Conservation (phyloP, 208 protist species). For the Acanthamoeba castellanii region DNA sequence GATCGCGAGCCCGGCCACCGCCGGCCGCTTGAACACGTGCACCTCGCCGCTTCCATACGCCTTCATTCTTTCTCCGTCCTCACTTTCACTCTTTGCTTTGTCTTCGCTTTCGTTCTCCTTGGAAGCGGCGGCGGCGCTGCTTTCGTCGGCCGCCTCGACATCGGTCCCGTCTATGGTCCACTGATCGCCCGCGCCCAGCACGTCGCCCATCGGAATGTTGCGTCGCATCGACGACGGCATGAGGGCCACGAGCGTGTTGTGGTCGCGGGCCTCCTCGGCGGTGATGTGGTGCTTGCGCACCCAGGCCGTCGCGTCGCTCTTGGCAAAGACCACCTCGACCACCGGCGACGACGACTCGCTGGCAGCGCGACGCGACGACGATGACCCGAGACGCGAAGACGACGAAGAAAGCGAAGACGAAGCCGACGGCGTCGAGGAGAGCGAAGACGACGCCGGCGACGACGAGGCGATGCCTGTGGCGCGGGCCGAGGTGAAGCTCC, state of each 20-base stretch:
- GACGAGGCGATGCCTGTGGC: background rate
- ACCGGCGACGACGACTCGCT: background rate
- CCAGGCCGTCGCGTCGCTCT: background rate
- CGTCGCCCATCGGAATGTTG: constrained; percentile 35
- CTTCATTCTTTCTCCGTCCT: background rate
- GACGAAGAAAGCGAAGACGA: background rate
- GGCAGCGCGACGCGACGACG: background rate
- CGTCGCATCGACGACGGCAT: constrained; percentile 55
- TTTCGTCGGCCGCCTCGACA: background rate
- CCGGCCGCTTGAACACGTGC: too few relatives aligned
- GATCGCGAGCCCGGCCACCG: too few relatives aligned
- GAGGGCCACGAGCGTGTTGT: constrained; percentile 34
- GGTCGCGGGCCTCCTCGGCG: constrained; percentile 11
- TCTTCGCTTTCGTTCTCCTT: background rate
- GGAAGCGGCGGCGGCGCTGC: too few relatives aligned
- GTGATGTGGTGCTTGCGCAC: constrained; percentile 56
- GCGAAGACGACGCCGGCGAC: background rate
- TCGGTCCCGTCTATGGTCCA: background rate
- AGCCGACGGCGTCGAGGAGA: background rate
- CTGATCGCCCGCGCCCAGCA: background rate
- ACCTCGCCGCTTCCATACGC: background rate
- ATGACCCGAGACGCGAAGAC: background rate
- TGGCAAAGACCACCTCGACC: background rate
- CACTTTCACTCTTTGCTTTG: background rate
- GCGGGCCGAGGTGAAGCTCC: background rate